A percentile compares a stretch with the other conserved stretches of the same genome.
These are phyloP conservation scores for Mycena capillaripes DNA, from an alignment of 768 basidiomycete species.

Conservation along the genomic window DNA sequence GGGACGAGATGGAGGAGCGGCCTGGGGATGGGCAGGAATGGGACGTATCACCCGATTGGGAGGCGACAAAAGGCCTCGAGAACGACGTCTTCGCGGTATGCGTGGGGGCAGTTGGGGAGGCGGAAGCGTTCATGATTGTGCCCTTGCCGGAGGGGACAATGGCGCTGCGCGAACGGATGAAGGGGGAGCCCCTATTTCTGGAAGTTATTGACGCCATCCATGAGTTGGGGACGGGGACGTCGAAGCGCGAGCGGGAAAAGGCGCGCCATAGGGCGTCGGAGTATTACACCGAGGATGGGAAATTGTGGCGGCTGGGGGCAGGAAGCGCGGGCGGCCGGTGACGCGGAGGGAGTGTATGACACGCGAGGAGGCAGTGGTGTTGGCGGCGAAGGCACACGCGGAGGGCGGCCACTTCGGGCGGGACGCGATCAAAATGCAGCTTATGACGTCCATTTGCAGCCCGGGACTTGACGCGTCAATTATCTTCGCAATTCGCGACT, in stretches of 20 bases:
- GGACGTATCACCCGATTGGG: slow-evolving; percentile 43
- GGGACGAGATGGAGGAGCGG: slow-evolving; percentile 3
- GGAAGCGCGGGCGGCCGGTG: not conserved
- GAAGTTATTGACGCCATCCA: slow-evolving; percentile 5
- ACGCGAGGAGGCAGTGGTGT: slow-evolving; percentile 19
- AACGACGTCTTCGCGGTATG: slow-evolving; percentile 25
- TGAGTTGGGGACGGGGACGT: slow-evolving; percentile 1
- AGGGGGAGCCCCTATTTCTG: slow-evolving; percentile 10
- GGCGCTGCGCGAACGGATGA: slow-evolving; percentile 24
- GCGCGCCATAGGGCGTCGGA: not conserved
- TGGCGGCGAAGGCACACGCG: slow-evolving; percentile 16
- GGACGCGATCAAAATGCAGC: slow-evolving; percentile 36
- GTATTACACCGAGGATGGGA: slow-evolving; percentile 21
- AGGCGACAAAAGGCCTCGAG: slow-evolving; percentile 23
- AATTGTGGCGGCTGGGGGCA: slow-evolving; percentile 24
- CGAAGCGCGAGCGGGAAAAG: not conserved
- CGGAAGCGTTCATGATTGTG: not conserved
- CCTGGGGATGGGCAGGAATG: slow-evolving; percentile 29
- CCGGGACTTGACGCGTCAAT: slow-evolving; percentile 39
- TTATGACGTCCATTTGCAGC: slow-evolving; percentile 31
- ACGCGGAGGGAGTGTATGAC: slow-evolving; percentile 15
- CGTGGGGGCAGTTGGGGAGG: not conserved
- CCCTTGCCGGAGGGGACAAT: not conserved
- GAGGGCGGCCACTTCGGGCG: slow-evolving; percentile 40
- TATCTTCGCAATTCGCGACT: slow-evolving; percentile 37